Base-by-base conservation (phyloP, 75 land plant species). In the Larix kaempferi region DNA sequence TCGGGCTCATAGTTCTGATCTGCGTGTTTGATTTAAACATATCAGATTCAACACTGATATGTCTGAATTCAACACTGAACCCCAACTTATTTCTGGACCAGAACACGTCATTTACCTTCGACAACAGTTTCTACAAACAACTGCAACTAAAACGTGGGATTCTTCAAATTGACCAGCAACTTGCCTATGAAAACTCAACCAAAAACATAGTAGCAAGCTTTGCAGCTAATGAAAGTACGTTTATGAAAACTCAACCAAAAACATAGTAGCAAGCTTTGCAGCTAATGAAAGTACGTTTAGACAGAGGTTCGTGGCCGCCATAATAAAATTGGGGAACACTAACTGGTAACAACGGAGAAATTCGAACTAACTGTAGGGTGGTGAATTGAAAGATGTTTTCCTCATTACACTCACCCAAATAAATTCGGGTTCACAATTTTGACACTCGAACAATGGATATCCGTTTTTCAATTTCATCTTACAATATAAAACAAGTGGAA, bases 251-350 rank as follows among this genome's bases (percentile, higher is more conserved):
- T 27, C 79, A 7, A 84, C 92, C 21, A 77, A 79, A 16, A 41
- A 60, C 57, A 15, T 87, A 59, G 91, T 82, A 6, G 67, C n/a
- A 7, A 4, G n/a, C 57, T 90, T 83, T 76, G 82, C 84, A 35
- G 14, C 13, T 17, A 15, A 80, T 71, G 78, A 83, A 7, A 25
- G 33, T 52, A 67, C 75, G 13, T 89, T 86, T 76, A 55, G 16
- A 29, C 60, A 54, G 35, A 83, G 81, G 8, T 89, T 89, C 77
- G 81, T 71, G 16, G 22, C 57, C 6, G 88, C 93, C n/a, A 84
- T 91, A 83, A 85, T 88, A 73, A 80, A 82, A 59, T 76, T 93
- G 91, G 87, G 94, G 1, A 61, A 62, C 67, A 39, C 88, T 85
- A 25, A 86, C 86, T 1, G 90, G 87, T 3, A 75, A 52, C 13